Conservation (phyloP, 75 land plant genomes). For the Selaginella tamariscina region DNA sequence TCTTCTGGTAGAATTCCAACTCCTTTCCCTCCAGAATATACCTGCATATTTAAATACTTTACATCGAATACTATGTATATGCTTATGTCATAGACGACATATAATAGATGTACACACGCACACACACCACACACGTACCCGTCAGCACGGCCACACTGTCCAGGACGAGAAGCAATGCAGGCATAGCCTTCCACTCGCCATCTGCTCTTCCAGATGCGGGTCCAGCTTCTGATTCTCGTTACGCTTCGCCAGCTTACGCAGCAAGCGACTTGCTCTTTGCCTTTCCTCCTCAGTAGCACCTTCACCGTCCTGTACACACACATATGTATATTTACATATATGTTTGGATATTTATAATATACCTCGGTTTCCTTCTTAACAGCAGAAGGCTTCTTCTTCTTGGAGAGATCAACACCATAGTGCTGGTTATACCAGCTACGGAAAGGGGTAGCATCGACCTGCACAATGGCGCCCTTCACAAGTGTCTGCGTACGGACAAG, state of each 20-base stretch:
- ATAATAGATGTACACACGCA: too few relatives aligned
- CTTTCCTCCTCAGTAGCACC: slow-evolving; percentile 40
- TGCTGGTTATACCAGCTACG: slow-evolving; percentile 55
- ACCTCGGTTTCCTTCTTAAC: too few relatives aligned
- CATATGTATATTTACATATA: too few relatives aligned
- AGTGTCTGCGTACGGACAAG: slow-evolving; percentile 63
- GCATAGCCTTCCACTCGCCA: slow-evolving; percentile 47
- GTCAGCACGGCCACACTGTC: slow-evolving; percentile 51
- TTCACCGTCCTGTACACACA: background rate
- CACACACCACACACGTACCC: too few relatives aligned
- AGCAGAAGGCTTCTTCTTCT: slow-evolving; percentile 52
- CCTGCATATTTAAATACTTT: slow-evolving; percentile 27
- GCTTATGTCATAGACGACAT: slow-evolving; percentile 37
- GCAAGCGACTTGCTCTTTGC: slow-evolving; percentile 47
- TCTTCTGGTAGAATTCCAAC: slow-evolving; percentile 61
- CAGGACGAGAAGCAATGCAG: slow-evolving; percentile 54
- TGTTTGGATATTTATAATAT: too few relatives aligned
- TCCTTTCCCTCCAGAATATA: slow-evolving; percentile 61
- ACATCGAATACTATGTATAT: too few relatives aligned
- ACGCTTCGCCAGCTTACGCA: slow-evolving; percentile 47
- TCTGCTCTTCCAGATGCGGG: slow-evolving; percentile 61
- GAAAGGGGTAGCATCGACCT: slow-evolving; percentile 76
- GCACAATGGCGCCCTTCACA: slow-evolving; percentile 65
- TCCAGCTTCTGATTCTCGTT: slow-evolving; percentile 44
- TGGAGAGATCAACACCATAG: slow-evolving; percentile 55